Percentiles rank a stretch among this genome's conserved stretches.
phyloP scores from a whole-genome alignment of 2,329 filamentous ascomycete genomes.

The Diaporthe helianthi region DNA sequence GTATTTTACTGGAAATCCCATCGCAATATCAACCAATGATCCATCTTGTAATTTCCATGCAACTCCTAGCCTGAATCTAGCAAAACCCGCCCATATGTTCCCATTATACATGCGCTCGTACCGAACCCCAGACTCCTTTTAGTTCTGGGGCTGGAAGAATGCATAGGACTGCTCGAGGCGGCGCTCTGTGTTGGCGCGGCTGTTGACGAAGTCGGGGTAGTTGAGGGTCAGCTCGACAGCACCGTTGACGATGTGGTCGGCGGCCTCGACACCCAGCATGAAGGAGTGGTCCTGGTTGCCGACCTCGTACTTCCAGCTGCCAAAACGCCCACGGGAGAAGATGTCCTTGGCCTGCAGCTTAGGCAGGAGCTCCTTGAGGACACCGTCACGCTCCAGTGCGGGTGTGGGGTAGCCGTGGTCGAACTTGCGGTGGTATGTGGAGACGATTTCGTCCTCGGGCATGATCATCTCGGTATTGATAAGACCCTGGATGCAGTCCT shows the following conservation, averaged over 20 bases:
- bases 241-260: slow-evolving; percentile 87
- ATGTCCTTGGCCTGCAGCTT: slow-evolving; percentile 92
- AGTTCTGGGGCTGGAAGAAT: slow-evolving; percentile 40
- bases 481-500: slow-evolving; percentile 92
- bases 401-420: slow-evolving; percentile 98
- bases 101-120: slow-evolving; percentile 30
- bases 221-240: slow-evolving; percentile 92
- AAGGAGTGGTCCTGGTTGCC: slow-evolving; percentile 98
- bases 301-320: slow-evolving; percentile 95
- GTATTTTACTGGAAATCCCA: slow-evolving; percentile 10
- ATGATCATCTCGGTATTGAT: slow-evolving; percentile 98
- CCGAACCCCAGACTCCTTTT: neutral
- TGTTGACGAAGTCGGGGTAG: slow-evolving; percentile 96
- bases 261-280: slow-evolving; percentile 95
- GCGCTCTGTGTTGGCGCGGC: slow-evolving; percentile 71
- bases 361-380: slow-evolving; percentile 89
- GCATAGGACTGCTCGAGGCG: slow-evolving; percentile 60
- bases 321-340: slow-evolving; percentile 94
- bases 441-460: slow-evolving; percentile 91
- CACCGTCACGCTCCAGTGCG: slow-evolving; percentile 91
- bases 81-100: slow-evolving; percentile 30
- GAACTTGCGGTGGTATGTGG: slow-evolving; percentile 97
- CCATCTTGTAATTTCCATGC: slow-evolving; percentile 32
- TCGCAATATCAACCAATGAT: slow-evolving; percentile 30
- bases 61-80: slow-evolving; percentile 35